phyloP scores from a whole-genome alignment of 2,329 filamentous ascomycete species.

The Fusarium sp. region DNA sequence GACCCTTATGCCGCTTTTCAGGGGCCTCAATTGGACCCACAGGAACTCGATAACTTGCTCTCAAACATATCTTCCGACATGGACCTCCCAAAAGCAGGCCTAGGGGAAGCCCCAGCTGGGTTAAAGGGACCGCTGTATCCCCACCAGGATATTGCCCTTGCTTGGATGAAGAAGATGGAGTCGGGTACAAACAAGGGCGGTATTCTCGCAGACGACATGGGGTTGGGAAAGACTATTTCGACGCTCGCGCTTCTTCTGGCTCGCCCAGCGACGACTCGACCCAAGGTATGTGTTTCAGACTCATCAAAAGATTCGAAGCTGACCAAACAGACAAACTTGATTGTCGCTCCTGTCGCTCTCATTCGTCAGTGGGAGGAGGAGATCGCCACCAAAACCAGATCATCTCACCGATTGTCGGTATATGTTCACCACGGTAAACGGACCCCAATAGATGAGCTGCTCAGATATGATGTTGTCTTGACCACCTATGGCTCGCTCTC shows the following conservation, averaged over 20 bases:
- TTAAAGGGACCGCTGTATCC: conserved; percentile 79
- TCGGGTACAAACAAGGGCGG: conserved; percentile 83
- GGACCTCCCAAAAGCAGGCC: conserved; percentile 70
- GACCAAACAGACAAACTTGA: conserved; percentile 77
- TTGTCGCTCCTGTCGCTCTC: conserved; percentile 83
- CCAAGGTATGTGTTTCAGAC: conserved; percentile 48
- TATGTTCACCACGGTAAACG: conserved; percentile 79
- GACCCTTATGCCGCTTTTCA: conserved; percentile 45
- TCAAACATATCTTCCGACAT: conserved; percentile 80
- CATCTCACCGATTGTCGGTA: conserved; percentile 69
- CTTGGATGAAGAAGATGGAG: conserved; percentile 88
- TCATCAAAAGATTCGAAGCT: conserved; percentile 24
- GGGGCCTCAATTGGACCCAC: conserved; percentile 58
- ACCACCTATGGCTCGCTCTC: conserved; percentile 86
- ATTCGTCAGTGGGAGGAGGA: conserved; percentile 89
- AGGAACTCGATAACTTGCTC: conserved; percentile 77
- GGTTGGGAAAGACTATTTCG: conserved; percentile 89
- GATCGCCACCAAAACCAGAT: conserved; percentile 76
- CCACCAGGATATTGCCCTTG: conserved; percentile 85
- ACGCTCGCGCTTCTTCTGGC: conserved; percentile 81
- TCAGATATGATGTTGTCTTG: conserved; percentile 80
- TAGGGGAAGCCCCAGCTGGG: conserved; percentile 76
- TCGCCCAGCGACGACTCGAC: conserved; percentile 65
- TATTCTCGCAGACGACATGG: conserved; percentile 94
- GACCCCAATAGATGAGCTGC: conserved; percentile 69